Conservation (phyloP, 208 protist species). For the Trichomonas gallinae region DNA sequence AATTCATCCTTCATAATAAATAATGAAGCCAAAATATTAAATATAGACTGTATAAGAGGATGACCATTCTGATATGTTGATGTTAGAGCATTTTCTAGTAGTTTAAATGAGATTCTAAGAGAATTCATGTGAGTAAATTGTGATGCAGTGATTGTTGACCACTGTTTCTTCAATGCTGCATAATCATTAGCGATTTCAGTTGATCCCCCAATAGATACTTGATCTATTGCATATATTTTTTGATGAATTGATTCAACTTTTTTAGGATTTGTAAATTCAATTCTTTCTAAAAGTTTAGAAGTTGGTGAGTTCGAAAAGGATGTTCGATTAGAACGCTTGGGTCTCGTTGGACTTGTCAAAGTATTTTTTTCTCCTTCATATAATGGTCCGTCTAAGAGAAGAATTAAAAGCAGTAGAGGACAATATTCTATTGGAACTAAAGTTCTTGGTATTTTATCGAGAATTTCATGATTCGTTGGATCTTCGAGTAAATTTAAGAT, state of each 20-base stretch:
- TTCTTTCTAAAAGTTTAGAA: not conserved
- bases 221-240: not conserved
- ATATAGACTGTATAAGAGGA: not conserved
- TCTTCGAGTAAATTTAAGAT: not conserved
- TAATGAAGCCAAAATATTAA: not conserved
- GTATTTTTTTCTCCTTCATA: not conserved
- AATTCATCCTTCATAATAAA: conserved; percentile 10
- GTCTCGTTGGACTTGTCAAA: not conserved
- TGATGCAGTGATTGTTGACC: not conserved
- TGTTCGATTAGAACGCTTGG: not conserved
- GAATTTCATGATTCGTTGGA: not conserved
- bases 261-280: not conserved
- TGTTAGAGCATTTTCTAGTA: not conserved
- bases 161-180: not conserved
- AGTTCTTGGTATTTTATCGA: not conserved
- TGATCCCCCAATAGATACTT: not conserved
- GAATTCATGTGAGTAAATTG: not conserved
- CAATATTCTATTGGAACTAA: not conserved
- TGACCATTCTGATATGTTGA: not conserved
- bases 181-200: not conserved
- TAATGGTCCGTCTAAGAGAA: not conserved
- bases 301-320: not conserved
- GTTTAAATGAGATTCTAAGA: not conserved
- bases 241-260: not conserved
- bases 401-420: not conserved